A percentile compares a stretch with the other conserved stretches of the same genome.
phyloP scores from a whole-genome alignment of 306 rosid genomes.

The Castanospermum australe region DNA sequence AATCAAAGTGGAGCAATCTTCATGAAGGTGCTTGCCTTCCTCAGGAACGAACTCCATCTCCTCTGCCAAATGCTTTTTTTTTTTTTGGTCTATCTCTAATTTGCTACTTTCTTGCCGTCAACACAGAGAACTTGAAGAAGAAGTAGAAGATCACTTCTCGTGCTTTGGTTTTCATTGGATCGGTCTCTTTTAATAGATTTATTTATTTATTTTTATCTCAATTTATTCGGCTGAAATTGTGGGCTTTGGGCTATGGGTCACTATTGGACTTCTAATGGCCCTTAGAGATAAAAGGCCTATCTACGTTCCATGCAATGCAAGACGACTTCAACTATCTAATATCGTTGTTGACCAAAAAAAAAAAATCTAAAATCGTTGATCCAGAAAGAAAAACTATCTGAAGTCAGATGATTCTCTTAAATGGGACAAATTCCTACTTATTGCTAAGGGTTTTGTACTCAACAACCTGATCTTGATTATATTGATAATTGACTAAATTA shows the following conservation, averaged over 20 bases:
- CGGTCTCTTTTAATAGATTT: not conserved
- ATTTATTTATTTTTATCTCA: too few relatives aligned
- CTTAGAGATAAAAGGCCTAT: not conserved
- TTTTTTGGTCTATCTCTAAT: too few relatives aligned
- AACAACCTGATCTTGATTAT: too few relatives aligned
- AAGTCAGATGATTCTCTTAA: too few relatives aligned
- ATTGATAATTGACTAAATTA: too few relatives aligned
- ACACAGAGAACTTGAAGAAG: constrained; percentile 13
- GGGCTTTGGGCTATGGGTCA: constrained; percentile 1
- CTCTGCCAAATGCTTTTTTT: not conserved
- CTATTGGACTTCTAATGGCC: not conserved
- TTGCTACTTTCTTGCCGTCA: not conserved
- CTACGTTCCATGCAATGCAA: too few relatives aligned
- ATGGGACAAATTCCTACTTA: too few relatives aligned
- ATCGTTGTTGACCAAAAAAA: too few relatives aligned
- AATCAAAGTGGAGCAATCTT: constrained; percentile 67
- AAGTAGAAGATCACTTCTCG: not conserved
- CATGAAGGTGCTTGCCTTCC: constrained; percentile 49
- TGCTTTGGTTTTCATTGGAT: not conserved
- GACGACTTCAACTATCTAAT: too few relatives aligned
- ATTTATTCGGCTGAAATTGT: not conserved
- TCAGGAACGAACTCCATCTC: constrained; percentile 66
- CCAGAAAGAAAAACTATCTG: too few relatives aligned
- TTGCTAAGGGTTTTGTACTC: too few relatives aligned
- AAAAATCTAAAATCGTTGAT: too few relatives aligned